Percentiles rank a stretch among this genome's conserved stretches.
Conservation (phyloP, 2,329 filamentous ascomycete genomes). For the Alternaria atra region DNA sequence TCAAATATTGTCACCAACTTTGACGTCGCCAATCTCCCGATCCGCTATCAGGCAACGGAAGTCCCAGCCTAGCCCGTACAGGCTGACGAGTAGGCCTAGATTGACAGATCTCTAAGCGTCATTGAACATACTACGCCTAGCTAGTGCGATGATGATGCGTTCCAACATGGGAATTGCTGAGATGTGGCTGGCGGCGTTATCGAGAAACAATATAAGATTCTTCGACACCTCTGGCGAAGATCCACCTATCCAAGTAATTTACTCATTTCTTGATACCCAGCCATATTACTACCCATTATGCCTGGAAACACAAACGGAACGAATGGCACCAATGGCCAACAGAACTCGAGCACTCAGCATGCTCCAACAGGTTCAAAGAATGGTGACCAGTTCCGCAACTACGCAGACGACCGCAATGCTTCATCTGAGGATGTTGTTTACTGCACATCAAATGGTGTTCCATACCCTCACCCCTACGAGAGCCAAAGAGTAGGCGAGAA, state of each 20-base stretch:
- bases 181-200: neutral
- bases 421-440: constrained; percentile 60
- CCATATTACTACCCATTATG: neutral
- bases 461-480: constrained; percentile 67
- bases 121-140: constrained; percentile 19
- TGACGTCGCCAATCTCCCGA: constrained; percentile 21
- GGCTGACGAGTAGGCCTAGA: constrained; percentile 8
- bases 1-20: constrained; percentile 19
- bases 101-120: constrained; percentile 27
- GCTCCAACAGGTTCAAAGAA: constrained; percentile 37
- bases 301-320: constrained; percentile 23
- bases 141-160: constrained; percentile 20
- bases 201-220: constrained; percentile 7
- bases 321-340: neutral
- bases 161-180: constrained; percentile 5
- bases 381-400: constrained; percentile 53
- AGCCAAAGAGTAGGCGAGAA: constrained; percentile 65
- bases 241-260: neutral
- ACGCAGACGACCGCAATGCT: constrained; percentile 57
- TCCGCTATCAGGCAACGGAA: constrained; percentile 14
- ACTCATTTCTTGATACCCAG: neutral
- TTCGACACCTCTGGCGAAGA: neutral
- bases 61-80: constrained; percentile 16
- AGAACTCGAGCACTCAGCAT: constrained; percentile 24
- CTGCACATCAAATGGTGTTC: constrained; percentile 65